phyloP scores from a whole-genome alignment of 176 grass and related monocot genomes.

The Bonia amplexicaulis region DNA sequence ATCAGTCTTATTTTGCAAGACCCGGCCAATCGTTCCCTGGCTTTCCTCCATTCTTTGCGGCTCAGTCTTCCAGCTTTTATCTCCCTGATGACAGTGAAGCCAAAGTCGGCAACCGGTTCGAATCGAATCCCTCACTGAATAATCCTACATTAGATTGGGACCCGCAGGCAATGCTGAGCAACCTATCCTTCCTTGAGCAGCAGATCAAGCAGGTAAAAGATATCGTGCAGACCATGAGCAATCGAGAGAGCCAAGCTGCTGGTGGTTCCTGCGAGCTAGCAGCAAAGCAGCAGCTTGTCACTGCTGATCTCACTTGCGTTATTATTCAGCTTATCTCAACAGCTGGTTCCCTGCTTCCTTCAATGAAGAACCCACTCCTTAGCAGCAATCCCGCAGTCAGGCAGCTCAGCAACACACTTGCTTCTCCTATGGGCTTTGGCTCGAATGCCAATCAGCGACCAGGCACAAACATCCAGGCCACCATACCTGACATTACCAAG shows the following conservation, averaged over 20 bases:
- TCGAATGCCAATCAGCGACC: slow-evolving; percentile 36
- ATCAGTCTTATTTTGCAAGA: slow-evolving; percentile 45
- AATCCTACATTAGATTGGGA: slow-evolving; percentile 53
- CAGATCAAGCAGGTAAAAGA: slow-evolving; percentile 90
- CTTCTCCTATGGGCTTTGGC: slow-evolving; percentile 44
- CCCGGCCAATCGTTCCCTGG: slow-evolving; percentile 44
- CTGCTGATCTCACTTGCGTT: slow-evolving; percentile 77
- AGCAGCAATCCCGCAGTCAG: slow-evolving; percentile 57
- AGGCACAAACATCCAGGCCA: slow-evolving; percentile 19
- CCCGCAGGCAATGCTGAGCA: slow-evolving; percentile 61
- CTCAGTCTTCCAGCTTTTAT: slow-evolving; percentile 43
- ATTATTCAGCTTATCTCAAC: slow-evolving; percentile 91
- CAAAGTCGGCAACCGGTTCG: slow-evolving; percentile 42
- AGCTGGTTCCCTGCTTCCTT: slow-evolving; percentile 76
- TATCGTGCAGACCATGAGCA: slow-evolving; percentile 59
- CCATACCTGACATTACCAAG: slow-evolving; percentile 36
- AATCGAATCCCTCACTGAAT: slow-evolving; percentile 44
- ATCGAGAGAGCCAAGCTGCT: slow-evolving; percentile 39
- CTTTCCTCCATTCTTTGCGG: slow-evolving; percentile 38
- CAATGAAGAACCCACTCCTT: slow-evolving; percentile 68
- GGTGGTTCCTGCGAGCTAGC: slow-evolving; percentile 41
- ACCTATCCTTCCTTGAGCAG: slow-evolving; percentile 80
- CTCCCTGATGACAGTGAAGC: slow-evolving; percentile 44
- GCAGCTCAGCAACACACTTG: slow-evolving; percentile 43
- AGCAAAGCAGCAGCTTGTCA: slow-evolving; percentile 74